A percentile compares a stretch with the other conserved stretches of the same genome.
Conservation (phyloP, 2,329 filamentous ascomycete genomes). For the Colletotrichum zoysiae region DNA sequence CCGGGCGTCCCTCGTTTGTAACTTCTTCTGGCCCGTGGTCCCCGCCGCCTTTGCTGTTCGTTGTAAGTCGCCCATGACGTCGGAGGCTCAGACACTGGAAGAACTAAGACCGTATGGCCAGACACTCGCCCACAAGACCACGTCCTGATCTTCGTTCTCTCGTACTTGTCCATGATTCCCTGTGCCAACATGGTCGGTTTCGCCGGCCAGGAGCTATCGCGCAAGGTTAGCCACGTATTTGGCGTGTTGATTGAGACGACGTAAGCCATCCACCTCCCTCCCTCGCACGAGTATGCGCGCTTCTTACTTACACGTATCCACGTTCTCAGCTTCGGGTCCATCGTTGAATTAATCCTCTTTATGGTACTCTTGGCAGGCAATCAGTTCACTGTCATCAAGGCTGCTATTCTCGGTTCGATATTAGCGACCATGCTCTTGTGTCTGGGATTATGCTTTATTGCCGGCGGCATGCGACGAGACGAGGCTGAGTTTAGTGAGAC, state of each 20-base stretch:
- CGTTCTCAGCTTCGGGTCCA: conserved; percentile 69
- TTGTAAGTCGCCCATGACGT: conserved; percentile 47
- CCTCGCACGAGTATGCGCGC: conserved; percentile 43
- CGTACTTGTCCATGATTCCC: conserved; percentile 83
- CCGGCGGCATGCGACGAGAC: conserved; percentile 76
- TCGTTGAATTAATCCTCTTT: conserved; percentile 87
- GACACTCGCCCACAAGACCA: conserved; percentile 58
- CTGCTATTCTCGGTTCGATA: conserved; percentile 86
- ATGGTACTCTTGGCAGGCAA: conserved; percentile 74
- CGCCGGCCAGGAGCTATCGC: conserved; percentile 70
- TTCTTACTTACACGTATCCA: not conserved
- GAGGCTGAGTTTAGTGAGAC: conserved; percentile 80
- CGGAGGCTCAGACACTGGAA: not conserved
- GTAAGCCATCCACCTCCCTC: conserved; percentile 47
- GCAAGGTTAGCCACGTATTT: conserved; percentile 81
- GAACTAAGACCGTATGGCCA: not conserved
- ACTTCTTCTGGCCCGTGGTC: conserved; percentile 81
- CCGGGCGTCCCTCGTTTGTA: conserved; percentile 72
- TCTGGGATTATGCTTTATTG: conserved; percentile 83
- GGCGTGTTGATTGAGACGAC: conserved; percentile 73
- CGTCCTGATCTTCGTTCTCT: conserved; percentile 75
- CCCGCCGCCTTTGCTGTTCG: conserved; percentile 76
- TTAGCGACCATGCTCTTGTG: conserved; percentile 86
- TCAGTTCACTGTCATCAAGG: conserved; percentile 79
- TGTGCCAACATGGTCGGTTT: conserved; percentile 83